phyloP scores from a whole-genome alignment of 148 eudicot species.

The Vaccinium vitisidaea region DNA sequence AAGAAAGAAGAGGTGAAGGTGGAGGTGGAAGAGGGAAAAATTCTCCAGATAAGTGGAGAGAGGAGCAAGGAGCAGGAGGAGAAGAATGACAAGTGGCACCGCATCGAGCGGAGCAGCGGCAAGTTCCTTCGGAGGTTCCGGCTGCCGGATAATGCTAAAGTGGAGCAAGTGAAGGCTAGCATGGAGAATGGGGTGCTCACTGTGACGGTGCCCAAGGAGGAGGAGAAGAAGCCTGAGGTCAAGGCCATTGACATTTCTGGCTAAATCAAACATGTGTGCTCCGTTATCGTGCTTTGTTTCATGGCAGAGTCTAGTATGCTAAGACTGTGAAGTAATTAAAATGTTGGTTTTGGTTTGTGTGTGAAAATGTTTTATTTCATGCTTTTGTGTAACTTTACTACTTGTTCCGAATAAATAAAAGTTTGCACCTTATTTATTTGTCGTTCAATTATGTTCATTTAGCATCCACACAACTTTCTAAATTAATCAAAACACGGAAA shows the following conservation, averaged over 20 bases:
- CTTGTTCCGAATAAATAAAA: not conserved
- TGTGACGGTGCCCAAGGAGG: constrained; percentile 49
- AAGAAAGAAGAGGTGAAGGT: constrained; percentile 57
- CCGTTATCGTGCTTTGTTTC: too few species aligned
- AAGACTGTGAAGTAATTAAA: not conserved
- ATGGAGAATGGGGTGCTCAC: constrained; percentile 58
- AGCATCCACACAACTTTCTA: too few species aligned
- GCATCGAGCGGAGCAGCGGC: constrained; percentile 36
- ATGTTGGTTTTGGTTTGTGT: not conserved
- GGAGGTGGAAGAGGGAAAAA: constrained; percentile 42
- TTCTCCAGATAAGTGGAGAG: constrained; percentile 35
- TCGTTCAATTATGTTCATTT: not conserved
- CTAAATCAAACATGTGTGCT: not conserved
- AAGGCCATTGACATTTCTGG: constrained; percentile 42
- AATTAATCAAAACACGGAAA: too few species aligned
- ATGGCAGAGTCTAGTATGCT: not conserved
- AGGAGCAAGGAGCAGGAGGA: constrained; percentile 29
- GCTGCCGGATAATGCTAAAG: constrained; percentile 46
- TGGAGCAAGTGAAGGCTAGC: constrained; percentile 44
- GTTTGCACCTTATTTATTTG: not conserved
- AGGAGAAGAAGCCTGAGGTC: constrained; percentile 46
- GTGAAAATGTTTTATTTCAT: not conserved
- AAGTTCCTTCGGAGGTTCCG: constrained; percentile 44
- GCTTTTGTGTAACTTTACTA: not conserved
- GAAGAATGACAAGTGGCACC: constrained; percentile 46